phyloP scores from a whole-genome alignment of 2,329 filamentous ascomycete genomes.

The Metarhizium rileyi region DNA sequence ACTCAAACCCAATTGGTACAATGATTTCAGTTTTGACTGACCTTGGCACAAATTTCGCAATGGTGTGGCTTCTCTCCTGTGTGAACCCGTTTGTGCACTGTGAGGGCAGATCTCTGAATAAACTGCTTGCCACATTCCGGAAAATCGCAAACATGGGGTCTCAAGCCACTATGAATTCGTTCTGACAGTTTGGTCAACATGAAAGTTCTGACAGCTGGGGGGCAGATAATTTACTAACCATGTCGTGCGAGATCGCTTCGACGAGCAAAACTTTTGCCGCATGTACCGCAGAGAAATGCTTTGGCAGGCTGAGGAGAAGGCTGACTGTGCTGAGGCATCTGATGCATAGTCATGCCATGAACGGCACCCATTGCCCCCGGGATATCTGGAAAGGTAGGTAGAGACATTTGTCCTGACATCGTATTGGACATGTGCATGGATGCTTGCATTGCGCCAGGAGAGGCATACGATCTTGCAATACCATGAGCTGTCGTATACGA shows the following conservation, averaged over 20 bases:
- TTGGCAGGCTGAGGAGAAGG: slow-evolving; percentile 37
- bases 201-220: not conserved
- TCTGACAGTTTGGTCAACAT: slow-evolving; percentile 46
- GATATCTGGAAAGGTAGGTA: slow-evolving; percentile 29
- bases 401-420: slow-evolving; percentile 31
- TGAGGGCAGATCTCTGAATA: slow-evolving; percentile 91
- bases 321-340: slow-evolving; percentile 26
- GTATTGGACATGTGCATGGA: slow-evolving; percentile 36
- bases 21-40: slow-evolving; percentile 31
- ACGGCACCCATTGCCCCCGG: slow-evolving; percentile 23
- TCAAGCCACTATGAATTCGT: slow-evolving; percentile 84
- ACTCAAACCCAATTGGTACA: not conserved
- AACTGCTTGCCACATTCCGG: slow-evolving; percentile 90
- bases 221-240: slow-evolving; percentile 49
- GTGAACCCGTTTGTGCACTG: slow-evolving; percentile 89
- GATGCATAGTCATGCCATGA: slow-evolving; percentile 28
- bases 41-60: slow-evolving; percentile 95
- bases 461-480: slow-evolving; percentile 41
- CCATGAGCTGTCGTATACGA: slow-evolving; percentile 42
- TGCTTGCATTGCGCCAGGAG: slow-evolving; percentile 41
- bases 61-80: slow-evolving; percentile 98
- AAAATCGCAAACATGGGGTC: slow-evolving; percentile 87
- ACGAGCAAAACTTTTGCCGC: slow-evolving; percentile 83
- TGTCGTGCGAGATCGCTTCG: slow-evolving; percentile 91
- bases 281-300: slow-evolving; percentile 82